Evolutionary conservation across 768 basidiomycete genomes (phyloP).

Genomic region (Auriscalpium microsporum): DNA sequence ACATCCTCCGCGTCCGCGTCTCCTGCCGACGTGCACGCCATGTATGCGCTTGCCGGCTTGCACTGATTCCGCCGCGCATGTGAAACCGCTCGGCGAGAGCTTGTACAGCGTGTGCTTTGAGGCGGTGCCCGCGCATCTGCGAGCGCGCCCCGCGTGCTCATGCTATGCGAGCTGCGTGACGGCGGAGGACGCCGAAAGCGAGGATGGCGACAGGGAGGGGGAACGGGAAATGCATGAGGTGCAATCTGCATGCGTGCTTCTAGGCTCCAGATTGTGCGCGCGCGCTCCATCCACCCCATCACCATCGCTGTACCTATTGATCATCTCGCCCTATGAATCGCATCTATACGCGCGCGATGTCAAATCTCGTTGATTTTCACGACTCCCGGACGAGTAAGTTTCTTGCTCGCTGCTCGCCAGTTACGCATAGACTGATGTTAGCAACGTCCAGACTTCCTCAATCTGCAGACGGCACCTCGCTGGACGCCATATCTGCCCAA

Average conservation of each 20-base stretch:
- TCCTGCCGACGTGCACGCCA: slow-evolving; percentile 15
- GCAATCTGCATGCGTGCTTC: slow-evolving; percentile 10
- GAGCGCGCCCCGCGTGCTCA: not conserved
- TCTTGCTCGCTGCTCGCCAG: too few species aligned
- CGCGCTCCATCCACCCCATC: not conserved
- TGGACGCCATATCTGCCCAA: too few species aligned
- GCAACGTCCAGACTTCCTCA: too few species aligned
- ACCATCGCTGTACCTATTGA: too few species aligned
- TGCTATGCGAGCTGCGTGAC: not conserved
- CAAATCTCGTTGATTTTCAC: too few species aligned
- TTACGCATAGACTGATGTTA: too few species aligned
- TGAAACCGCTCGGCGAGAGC: slow-evolving; percentile 20
- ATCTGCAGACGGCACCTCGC: too few species aligned
- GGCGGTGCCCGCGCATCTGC: slow-evolving; percentile 3
- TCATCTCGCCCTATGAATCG: too few species aligned
- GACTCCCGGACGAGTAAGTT: too few species aligned
- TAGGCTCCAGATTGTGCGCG: slow-evolving; percentile 9
- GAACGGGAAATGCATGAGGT: not conserved
- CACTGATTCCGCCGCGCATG: slow-evolving; percentile 22
- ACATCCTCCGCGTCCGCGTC: slow-evolving; percentile 6
- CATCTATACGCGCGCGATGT: too few species aligned
- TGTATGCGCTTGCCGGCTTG: slow-evolving; percentile 26
- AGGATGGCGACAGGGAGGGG: not conserved
- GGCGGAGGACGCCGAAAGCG: not conserved
- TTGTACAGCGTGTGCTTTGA: slow-evolving; percentile 27